Evolutionary conservation across 805 yeast species (phyloP), one percentile per base, ranked within the genome.

Genomic region (Nakazawaea siamensis): DNA sequence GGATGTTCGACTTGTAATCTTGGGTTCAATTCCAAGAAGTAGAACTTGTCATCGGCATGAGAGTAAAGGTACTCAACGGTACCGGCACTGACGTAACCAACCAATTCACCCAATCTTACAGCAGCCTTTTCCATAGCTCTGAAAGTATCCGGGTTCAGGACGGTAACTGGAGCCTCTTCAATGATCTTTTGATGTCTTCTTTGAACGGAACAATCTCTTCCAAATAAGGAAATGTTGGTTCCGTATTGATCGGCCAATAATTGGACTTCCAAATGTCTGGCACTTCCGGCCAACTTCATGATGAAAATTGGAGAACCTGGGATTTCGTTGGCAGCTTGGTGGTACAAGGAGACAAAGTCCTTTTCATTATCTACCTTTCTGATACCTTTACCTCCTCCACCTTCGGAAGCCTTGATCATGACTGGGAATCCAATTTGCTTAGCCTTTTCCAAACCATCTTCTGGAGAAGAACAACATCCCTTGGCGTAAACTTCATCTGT

Each of bases 301-400:
- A 92, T 85, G 58, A 92, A 92, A 45, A 92, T 87, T 33, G 99
- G 99, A 39, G 97, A 92, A 44, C 99, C 98, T 18, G 99, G 98
- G 35, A 92, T 90, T 67, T 92, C 99, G 50, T 83, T 83, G 35
- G 94, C 85, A 30, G 97, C 98, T 67, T 92, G 99, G 47, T 79
- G 77, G 57, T 90, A 92, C 43, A 83, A 62, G 18, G 84, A 43
- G 27, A 68, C 52, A 47, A 92, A 92, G 50, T 87, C 83, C 44
- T 76, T 78, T 58, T 82, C 95, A 43, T 68, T 57, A 38, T 84
- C 95, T 45, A 87, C 97, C 63, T 87, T 87, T 68, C 99, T 81
- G 60, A 92, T 92, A 74, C 99, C 99, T 66, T 92, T 92, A 70
- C 99, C 99, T 66, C 99, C 99, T 63, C 99, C 99, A 70, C 99